Base-by-base conservation (phyloP, 331 rosid species). In the Rosa hybrid region DNA sequence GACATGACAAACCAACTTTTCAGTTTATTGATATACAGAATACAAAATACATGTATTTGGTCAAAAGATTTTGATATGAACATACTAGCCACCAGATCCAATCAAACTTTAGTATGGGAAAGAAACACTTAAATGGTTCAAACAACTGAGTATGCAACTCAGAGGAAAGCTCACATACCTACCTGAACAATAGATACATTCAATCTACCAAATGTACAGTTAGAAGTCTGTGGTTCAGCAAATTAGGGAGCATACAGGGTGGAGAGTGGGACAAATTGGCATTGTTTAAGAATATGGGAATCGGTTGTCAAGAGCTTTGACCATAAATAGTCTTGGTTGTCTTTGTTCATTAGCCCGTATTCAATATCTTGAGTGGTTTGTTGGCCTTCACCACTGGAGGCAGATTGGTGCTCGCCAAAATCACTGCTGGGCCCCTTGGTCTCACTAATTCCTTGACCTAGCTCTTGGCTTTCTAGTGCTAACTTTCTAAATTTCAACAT, bases 301-400 rank as follows among this genome's bases (percentile, higher is more conserved):
- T 78, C 76, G 30, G 71, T 63, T 59, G 39, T 77, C 71, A 76
- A 54, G 73, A 34, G 64, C 63, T 80, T 76, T 42, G 72, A 21
- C 76, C 83, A 71, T 56, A 27, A 0, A 25, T 25, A 80, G 67
- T 62, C 63, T 38, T 5, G 39, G 72, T 65, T 60, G 53, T 53
- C 62, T 72, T 74, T 79, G 78, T 73, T 78, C 46, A 8, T n/a
- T 65, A 76, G 80, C 78, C 77, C 82, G 17, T 27, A 4, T 74
- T 82, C 82, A 4, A 53, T 81, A 72, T 81, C 90, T 67, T 18
- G 86, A 9, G 88, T 75, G 23, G 84, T 86, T 80, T 86, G 91
- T 79, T 78, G 89, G 74, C 86, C 89, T 34, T 88, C 87, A 20
- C 80, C 75, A 54, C 86, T 84, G 6, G 84, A 63, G 30, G 80